These are phyloP conservation scores for Aspergillus brasiliensis DNA, from an alignment of 2,329 filamentous ascomycete genomes.

Conservation along the genomic window DNA sequence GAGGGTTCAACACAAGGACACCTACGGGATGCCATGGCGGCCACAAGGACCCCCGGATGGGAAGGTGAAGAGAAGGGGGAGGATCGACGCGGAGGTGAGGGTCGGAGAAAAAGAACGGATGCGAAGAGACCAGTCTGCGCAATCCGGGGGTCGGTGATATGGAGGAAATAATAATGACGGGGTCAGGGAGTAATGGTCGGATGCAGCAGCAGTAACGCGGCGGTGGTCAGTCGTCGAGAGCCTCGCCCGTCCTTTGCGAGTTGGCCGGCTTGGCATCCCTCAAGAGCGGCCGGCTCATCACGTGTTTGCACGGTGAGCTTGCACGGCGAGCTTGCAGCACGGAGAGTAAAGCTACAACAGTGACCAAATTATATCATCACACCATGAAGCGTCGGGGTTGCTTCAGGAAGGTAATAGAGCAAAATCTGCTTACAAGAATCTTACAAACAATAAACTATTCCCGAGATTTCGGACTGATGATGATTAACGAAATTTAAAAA, in stretches of 20 bases:
- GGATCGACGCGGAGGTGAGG: conserved; percentile 12
- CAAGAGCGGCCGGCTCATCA: background rate
- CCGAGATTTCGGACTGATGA: no score
- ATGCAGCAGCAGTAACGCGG: background rate
- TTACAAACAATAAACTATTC: no score
- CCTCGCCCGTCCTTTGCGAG: conserved; percentile 24
- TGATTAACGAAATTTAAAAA: no score
- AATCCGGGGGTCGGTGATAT: conserved; percentile 8
- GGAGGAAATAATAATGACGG: conserved; percentile 9
- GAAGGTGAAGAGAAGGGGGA: conserved; percentile 21
- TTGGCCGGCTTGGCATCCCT: conserved; percentile 20
- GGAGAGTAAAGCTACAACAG: no score
- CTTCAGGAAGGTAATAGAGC: no score
- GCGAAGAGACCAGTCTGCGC: conserved; percentile 27
- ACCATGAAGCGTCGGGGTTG: no score
- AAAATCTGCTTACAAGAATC: no score
- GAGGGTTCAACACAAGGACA: conserved; percentile 25
- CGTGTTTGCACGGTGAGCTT: background rate
- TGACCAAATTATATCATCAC: no score
- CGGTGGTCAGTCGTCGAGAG: conserved; percentile 10
- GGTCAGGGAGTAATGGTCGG: background rate
- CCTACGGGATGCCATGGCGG: conserved; percentile 62
- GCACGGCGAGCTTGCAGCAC: background rate
- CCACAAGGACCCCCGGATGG: conserved; percentile 52
- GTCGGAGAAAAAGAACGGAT: conserved; percentile 16